Conservation (phyloP, 1,284 basidiomycete genomes). For the Leccinum solheimii region DNA sequence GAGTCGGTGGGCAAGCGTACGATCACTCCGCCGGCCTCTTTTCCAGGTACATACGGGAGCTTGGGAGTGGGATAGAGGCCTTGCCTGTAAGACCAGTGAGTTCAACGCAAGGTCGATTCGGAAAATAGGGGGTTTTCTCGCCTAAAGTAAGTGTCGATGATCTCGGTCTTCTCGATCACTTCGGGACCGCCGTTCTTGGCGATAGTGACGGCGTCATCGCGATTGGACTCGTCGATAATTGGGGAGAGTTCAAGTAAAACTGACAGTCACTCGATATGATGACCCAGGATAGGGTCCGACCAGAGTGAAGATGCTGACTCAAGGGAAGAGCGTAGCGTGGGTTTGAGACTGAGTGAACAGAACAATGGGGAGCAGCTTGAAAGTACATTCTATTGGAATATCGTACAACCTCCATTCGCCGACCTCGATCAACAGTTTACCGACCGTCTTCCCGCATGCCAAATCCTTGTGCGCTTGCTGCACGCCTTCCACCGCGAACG, state of each 20-base stretch:
- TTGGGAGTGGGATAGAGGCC: slow-evolving; percentile 59
- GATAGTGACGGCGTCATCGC: slow-evolving; percentile 52
- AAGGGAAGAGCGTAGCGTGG: background rate
- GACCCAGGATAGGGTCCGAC: background rate
- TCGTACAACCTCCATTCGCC: background rate
- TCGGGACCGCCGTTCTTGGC: slow-evolving; percentile 72
- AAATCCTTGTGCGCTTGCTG: slow-evolving; percentile 80
- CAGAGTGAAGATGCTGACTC: background rate
- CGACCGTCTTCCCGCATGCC: slow-evolving; percentile 73
- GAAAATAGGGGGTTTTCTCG: slow-evolving; percentile 23
- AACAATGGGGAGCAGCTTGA: no score
- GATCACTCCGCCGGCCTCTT: slow-evolving; percentile 78
- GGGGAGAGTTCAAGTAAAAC: background rate
- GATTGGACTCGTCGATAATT: slow-evolving; percentile 23
- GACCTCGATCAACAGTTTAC: slow-evolving; percentile 81
- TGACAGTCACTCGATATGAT: no score
- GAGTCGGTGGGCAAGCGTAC: slow-evolving; percentile 68
- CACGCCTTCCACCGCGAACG: slow-evolving; percentile 81
- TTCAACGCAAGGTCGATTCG: background rate
- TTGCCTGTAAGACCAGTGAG: slow-evolving; percentile 37
- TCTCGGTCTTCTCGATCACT: slow-evolving; percentile 66
- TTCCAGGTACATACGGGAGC: slow-evolving; percentile 77
- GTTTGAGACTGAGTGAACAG: background rate
- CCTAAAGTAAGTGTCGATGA: slow-evolving; percentile 83
- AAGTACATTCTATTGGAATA: no score